Evolutionary conservation across 1,284 basidiomycete genomes (phyloP), one percentile per base, ranked within the genome.

Genomic region (Cryptococcus hybrid): DNA sequence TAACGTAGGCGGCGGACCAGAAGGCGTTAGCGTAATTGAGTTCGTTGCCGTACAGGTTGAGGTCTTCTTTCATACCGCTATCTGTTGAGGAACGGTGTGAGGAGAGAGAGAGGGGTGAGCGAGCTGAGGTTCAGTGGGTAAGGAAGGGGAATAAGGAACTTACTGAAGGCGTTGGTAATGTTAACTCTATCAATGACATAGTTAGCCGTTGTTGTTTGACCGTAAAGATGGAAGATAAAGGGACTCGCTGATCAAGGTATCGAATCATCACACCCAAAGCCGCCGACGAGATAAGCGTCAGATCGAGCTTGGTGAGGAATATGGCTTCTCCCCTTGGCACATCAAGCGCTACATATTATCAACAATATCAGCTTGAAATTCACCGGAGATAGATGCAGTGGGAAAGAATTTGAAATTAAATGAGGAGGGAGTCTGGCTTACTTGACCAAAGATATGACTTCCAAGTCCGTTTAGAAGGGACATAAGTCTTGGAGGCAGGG

Each of bases 41-140:
- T 35, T 89, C 82, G 47, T 83, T 86, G 44, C 87, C 87, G 55
- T 81, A 77, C 84, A 90, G 85, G 59, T 81, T 65, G 44, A 89
- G 81, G 44, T 88, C 87, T 57, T 62, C 60, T 37, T 62, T 62
- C 60, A 62, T 62, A 11, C 60, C 60, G 15, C 54, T 59, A 34
- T 62, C 73, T 89, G 47, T 7, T 15, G 12, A 43, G 12, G 48
- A 35, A 48, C 44, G 36, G 42, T 12, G 30, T 24, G 30, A 30
- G 30, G 30, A 30, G 3, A 30, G 30, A 30, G 30, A 30, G 30
- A 30, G 30, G 30, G 30, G 30, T 30, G 30, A 30, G 15, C 45
- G 15, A 15, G 9, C 12, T 15, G 36, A n/a, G 11, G n/a, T 36
- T 36, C 30, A 50, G n/a, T 30, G 30, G 30, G 30, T 30, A 30